Evolutionary conservation across 2,329 filamentous ascomycete genomes (phyloP).

Genomic region (Geosmithia putterillii): DNA sequence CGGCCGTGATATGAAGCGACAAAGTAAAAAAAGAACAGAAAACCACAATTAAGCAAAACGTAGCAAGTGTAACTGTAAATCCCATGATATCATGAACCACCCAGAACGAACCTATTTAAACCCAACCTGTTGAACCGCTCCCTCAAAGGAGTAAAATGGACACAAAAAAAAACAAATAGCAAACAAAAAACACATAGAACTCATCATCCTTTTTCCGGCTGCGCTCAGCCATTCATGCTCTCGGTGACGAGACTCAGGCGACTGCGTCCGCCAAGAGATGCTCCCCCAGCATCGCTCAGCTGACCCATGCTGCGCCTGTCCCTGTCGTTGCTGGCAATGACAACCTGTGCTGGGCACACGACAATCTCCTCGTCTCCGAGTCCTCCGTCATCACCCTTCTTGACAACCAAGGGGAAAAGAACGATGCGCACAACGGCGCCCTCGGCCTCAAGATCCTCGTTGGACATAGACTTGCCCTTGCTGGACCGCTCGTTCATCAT

Average conservation of each 20-base stretch:
- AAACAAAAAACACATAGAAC: constrained; percentile 2
- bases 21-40: background rate
- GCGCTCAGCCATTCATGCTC: constrained; percentile 9
- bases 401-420: constrained; percentile 90
- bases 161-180: background rate
- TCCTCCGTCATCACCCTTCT: constrained; percentile 83
- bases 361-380: constrained; percentile 89
- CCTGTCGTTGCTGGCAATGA: constrained; percentile 48
- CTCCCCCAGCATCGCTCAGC: constrained; percentile 39
- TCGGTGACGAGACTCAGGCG: constrained; percentile 24
- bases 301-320: constrained; percentile 26
- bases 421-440: constrained; percentile 78
- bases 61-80: background rate
- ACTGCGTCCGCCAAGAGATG: constrained; percentile 23
- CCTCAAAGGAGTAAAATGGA: background rate
- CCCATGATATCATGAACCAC: constrained; percentile 3
- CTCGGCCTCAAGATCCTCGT: constrained; percentile 69
- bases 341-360: constrained; percentile 87
- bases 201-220: constrained; percentile 10
- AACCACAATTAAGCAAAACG: background rate
- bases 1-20: background rate
- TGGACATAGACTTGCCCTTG: constrained; percentile 35
- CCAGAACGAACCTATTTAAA: background rate
- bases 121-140: background rate
- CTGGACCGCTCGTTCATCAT: constrained; percentile 90